phyloP scores from a whole-genome alignment of 495 filamentous ascomycete species.

The Extremus antarcticus region DNA sequence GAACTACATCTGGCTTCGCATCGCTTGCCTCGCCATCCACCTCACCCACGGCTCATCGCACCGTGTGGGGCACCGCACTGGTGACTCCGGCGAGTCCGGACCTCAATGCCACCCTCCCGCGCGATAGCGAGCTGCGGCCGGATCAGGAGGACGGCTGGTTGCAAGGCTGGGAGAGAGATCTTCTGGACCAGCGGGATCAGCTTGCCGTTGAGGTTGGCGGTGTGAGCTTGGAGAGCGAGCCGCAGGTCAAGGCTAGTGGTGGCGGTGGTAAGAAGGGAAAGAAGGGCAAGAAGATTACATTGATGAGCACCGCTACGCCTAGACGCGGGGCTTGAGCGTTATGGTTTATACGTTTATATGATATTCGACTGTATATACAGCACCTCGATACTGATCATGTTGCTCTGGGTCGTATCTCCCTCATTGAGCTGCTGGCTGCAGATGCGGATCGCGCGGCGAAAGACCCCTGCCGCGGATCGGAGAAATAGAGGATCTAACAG shows the following conservation, averaged over 20 bases:
- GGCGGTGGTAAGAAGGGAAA: slow-evolving; percentile 59
- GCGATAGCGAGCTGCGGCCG: slow-evolving; percentile 23
- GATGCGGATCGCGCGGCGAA: too few species aligned
- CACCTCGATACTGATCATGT: too few species aligned
- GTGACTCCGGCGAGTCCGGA: slow-evolving; percentile 44
- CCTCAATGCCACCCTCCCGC: slow-evolving; percentile 22
- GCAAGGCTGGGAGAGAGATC: slow-evolving; percentile 60
- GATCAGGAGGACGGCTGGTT: slow-evolving; percentile 67
- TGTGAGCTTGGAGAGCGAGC: slow-evolving; percentile 21
- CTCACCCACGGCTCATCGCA: slow-evolving; percentile 61
- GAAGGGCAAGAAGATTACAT: slow-evolving; percentile 84
- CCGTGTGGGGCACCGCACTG: slow-evolving; percentile 77
- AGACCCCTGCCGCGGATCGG: too few species aligned
- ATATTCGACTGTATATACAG: too few species aligned
- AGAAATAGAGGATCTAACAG: too few species aligned
- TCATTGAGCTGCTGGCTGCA: too few species aligned
- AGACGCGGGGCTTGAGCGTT: slow-evolving; percentile 49
- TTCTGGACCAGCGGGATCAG: slow-evolving; percentile 42
- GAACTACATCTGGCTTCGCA: slow-evolving; percentile 41
- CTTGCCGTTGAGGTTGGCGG: slow-evolving; percentile 20
- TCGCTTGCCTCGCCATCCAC: slow-evolving; percentile 63
- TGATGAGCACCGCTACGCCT: slow-evolving; percentile 73
- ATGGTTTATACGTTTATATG: not conserved
- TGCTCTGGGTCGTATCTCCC: too few species aligned
- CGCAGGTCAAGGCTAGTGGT: slow-evolving; percentile 15